Conservation (phyloP, 225 moss, liverwort and hornwort genomes). For the Sphagnum tenellum region DNA sequence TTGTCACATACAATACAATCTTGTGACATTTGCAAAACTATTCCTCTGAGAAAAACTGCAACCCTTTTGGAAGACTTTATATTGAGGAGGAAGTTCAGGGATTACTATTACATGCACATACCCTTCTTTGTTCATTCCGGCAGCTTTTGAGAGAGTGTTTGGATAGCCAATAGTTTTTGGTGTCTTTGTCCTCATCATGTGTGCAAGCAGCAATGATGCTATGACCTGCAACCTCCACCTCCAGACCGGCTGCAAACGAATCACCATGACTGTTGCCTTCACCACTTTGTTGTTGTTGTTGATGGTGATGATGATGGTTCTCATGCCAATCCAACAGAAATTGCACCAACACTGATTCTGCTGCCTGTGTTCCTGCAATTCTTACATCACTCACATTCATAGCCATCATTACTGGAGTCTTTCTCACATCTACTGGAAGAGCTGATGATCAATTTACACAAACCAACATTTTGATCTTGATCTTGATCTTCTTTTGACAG, state of each 20-base stretch:
- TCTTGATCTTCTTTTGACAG: slow-evolving; percentile 1
- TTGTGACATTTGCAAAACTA: no score
- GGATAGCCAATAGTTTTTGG: neutral
- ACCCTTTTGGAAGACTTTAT: no score
- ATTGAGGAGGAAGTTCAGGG: no score
- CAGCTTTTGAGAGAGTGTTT: no score
- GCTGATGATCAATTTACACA: no score
- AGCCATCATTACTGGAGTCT: neutral
- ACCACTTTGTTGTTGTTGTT: slow-evolving; percentile 1
- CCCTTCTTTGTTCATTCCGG: no score
- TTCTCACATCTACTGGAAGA: no score
- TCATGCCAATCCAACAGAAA: slow-evolving; percentile 28
- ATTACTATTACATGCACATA: no score
- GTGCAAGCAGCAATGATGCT: neutral
- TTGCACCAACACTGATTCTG: slow-evolving; percentile 15
- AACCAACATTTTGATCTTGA: neutral
- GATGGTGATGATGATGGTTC: neutral
- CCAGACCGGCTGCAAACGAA: no score
- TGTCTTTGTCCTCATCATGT: slow-evolving; percentile 1
- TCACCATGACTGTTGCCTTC: neutral
- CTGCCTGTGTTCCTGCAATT: slow-evolving; percentile 20
- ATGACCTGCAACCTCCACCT: no score
- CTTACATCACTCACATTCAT: neutral
- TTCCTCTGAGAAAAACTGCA: no score
- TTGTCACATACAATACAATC: no score